Evolutionary conservation across 305 asterid genomes (phyloP).

Genomic region (Withania somnifera): DNA sequence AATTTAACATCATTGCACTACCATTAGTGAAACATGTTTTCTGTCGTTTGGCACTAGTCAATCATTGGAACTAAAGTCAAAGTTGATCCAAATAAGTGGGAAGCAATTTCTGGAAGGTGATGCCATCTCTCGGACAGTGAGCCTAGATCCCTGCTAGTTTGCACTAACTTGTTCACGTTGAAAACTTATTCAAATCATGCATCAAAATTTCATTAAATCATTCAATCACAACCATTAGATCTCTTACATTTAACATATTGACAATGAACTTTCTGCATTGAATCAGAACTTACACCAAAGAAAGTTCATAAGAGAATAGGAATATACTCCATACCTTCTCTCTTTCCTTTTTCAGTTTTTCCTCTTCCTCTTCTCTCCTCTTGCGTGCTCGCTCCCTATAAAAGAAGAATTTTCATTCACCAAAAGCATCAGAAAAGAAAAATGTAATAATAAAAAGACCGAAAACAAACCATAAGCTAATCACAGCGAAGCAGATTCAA

Average conservation of each 20-base stretch:
- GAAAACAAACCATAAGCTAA: background rate
- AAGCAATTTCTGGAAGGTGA: background rate
- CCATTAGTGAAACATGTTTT: background rate
- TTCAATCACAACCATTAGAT: background rate
- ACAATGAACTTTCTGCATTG: background rate
- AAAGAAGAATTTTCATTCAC: background rate
- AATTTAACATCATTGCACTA: background rate
- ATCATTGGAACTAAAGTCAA: background rate
- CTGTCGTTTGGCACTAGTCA: background rate
- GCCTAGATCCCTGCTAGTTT: background rate
- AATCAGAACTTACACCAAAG: background rate
- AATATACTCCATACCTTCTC: conserved; percentile 42
- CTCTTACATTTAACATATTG: background rate
- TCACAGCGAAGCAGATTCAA: background rate
- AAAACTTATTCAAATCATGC: background rate
- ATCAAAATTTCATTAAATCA: background rate
- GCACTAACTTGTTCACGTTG: background rate
- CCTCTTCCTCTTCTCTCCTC: conserved; percentile 42
- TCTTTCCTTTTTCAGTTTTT: conserved; percentile 40
- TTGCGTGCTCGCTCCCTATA: conserved; percentile 35
- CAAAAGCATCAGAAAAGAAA: conserved; percentile 7
- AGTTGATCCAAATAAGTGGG: background rate
- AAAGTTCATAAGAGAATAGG: background rate
- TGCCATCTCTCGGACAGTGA: background rate
- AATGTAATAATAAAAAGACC: background rate